Evolutionary conservation across 2,329 filamentous ascomycete genomes (phyloP).

Genomic region (Phaeosphaeria sp.): DNA sequence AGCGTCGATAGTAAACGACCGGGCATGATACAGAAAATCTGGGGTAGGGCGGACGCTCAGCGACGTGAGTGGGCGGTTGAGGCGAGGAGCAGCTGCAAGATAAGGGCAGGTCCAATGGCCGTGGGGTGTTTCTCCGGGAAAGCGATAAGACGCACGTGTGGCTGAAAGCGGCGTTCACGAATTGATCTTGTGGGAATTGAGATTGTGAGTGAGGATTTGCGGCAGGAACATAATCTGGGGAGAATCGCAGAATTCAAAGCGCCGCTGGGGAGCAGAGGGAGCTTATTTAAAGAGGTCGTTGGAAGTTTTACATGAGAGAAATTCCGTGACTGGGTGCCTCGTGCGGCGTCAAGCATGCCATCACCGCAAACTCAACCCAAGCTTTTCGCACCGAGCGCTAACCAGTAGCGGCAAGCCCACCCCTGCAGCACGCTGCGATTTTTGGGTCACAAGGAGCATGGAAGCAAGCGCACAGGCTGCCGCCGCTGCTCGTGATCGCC

Average conservation of each 20-base stretch:
- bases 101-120: conserved; percentile 26
- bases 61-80: conserved; percentile 18
- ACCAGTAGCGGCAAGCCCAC: conserved; percentile 19
- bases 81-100: conserved; percentile 16
- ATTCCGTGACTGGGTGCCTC: conserved; percentile 37
- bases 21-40: conserved; percentile 42
- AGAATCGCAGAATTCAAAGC: conserved; percentile 1
- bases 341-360: conserved; percentile 30
- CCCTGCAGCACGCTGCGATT: conserved; percentile 32
- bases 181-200: conserved; percentile 45
- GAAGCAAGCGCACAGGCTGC: conserved; percentile 39
- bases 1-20: conserved; percentile 44
- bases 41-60: conserved; percentile 35
- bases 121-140: conserved; percentile 15
- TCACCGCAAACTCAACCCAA: conserved; percentile 34
- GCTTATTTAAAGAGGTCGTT: conserved; percentile 29
- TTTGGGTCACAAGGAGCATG: conserved; percentile 41
- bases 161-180: conserved; percentile 25
- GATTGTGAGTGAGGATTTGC: conserved; percentile 36
- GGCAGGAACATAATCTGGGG: conserved; percentile 41
- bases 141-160: conserved; percentile 21
- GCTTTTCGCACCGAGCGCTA: conserved; percentile 32
- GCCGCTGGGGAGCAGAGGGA: conserved; percentile 18
- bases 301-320: conserved; percentile 40
- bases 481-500: conserved; percentile 38